Percentiles rank a stretch among this genome's conserved stretches.
These are phyloP conservation scores for Fusarium beomiforme DNA, from an alignment of 2,329 filamentous ascomycete genomes.

Conservation along the genomic window DNA sequence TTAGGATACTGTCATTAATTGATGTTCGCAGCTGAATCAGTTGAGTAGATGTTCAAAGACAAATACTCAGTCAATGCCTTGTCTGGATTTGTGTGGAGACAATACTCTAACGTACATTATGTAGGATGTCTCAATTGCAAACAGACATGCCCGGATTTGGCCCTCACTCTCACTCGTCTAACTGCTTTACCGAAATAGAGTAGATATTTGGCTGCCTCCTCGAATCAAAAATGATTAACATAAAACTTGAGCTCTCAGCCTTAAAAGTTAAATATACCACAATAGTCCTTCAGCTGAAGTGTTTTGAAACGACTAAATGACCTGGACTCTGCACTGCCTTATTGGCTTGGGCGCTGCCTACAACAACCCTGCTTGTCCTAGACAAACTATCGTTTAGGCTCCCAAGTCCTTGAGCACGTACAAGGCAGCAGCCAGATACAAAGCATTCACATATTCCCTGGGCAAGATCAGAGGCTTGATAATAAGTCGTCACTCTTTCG, in stretches of 20 bases:
- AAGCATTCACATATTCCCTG: conserved; percentile 23
- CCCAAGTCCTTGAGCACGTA: conserved; percentile 8
- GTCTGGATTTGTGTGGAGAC: background rate
- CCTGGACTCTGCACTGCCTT: conserved; percentile 21
- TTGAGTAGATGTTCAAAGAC: background rate
- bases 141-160: conserved; percentile 6
- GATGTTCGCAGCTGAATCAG: background rate
- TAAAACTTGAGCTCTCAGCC: background rate
- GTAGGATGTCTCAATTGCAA: conserved; percentile 19
- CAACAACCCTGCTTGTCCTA: conserved; percentile 32
- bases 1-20: background rate
- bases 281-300: conserved; percentile 5
- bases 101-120: too few species aligned
- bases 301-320: conserved; percentile 36
- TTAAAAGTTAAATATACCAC: background rate
- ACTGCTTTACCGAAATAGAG: background rate
- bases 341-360: conserved; percentile 34
- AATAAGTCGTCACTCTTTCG: background rate
- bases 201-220: background rate
- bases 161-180: background rate
- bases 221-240: background rate
- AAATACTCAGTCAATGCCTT: background rate
- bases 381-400: conserved; percentile 20
- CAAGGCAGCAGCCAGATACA: conserved; percentile 44
- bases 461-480: background rate